These are phyloP conservation scores for Hygrophila difformis DNA, from an alignment of 257 asterid genomes.

Conservation along the genomic window DNA sequence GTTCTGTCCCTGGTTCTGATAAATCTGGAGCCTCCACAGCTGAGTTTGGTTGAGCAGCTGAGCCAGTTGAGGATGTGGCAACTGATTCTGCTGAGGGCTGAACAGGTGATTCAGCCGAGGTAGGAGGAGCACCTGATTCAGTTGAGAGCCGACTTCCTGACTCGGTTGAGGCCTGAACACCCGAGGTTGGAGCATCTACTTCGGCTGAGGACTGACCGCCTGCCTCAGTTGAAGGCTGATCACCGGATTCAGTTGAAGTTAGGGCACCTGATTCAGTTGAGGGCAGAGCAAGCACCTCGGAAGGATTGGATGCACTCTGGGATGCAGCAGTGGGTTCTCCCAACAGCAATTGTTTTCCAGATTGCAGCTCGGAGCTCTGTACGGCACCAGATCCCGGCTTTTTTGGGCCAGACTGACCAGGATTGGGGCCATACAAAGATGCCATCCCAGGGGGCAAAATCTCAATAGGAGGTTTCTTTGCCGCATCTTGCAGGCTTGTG, in stretches of 20 bases:
- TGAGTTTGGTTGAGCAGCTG: constrained; percentile 14
- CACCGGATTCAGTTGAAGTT: constrained; percentile 19
- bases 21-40: constrained; percentile 23
- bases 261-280: constrained; percentile 24
- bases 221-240: constrained; percentile 11
- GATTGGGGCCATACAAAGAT: constrained; percentile 88
- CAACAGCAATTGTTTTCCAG: constrained; percentile 50
- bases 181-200: constrained; percentile 17
- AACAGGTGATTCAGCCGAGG: no score
- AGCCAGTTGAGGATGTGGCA: constrained; percentile 9
- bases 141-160: constrained; percentile 9
- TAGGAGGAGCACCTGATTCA: no score
- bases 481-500: constrained; percentile 88
- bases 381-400: constrained; percentile 40
- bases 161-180: constrained; percentile 22
- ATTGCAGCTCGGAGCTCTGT: constrained; percentile 46
- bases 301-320: constrained; percentile 24
- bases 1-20: constrained; percentile 24
- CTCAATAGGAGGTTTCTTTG: constrained; percentile 90
- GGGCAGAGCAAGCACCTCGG: constrained; percentile 24
- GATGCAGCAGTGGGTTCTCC: constrained; percentile 49
- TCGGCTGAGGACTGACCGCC: constrained; percentile 20
- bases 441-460: constrained; percentile 97
- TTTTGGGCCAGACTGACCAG: constrained; percentile 64
- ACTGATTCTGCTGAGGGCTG: constrained; percentile 19